Conservation (phyloP, 495 filamentous ascomycete genomes). For the Aspergillus sclerotioniger region DNA sequence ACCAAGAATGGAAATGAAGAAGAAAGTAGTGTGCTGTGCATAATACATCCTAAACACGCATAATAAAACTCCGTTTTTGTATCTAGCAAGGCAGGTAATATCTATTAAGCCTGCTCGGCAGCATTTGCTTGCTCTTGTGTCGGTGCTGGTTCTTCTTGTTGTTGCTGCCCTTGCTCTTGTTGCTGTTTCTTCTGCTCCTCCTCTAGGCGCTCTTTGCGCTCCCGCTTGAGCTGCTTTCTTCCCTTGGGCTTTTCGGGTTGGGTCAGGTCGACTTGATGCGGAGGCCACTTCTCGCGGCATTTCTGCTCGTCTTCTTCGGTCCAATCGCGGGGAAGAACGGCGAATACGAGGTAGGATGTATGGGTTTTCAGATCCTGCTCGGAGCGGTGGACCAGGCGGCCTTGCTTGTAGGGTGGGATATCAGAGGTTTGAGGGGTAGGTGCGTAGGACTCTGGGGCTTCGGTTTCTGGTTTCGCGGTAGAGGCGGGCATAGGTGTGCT, state of each 20-base stretch:
- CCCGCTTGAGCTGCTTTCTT: conserved; percentile 52
- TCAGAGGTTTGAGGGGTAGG: conserved; percentile 1
- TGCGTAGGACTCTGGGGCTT: neutral
- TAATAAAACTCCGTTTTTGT: neutral
- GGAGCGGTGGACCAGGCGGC: conserved; percentile 70
- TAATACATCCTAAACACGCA: neutral
- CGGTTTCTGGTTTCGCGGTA: conserved; percentile 8
- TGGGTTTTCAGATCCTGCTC: conserved; percentile 92
- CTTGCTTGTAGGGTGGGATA: conserved; percentile 53
- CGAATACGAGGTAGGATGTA: conserved; percentile 94
- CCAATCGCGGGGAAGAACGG: conserved; percentile 83
- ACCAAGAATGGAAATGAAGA: neutral
- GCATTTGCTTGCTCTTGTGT: neutral
- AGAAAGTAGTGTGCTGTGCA: neutral
- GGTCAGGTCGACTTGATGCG: conserved; percentile 31
- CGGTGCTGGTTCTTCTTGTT: neutral
- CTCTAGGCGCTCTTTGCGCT: conserved; percentile 47
- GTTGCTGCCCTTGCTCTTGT: neutral
- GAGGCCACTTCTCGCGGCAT: conserved; percentile 60
- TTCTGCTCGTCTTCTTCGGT: conserved; percentile 74
- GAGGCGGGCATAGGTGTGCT: conserved; percentile 15
- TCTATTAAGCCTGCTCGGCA: neutral
- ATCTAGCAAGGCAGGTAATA: neutral
- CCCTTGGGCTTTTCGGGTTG: conserved; percentile 39
- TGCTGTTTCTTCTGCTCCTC: conserved; percentile 33